Evolutionary conservation across 225 moss, liverwort and hornwort genomes (phyloP).

Genomic region (Bryum argenteum): DNA sequence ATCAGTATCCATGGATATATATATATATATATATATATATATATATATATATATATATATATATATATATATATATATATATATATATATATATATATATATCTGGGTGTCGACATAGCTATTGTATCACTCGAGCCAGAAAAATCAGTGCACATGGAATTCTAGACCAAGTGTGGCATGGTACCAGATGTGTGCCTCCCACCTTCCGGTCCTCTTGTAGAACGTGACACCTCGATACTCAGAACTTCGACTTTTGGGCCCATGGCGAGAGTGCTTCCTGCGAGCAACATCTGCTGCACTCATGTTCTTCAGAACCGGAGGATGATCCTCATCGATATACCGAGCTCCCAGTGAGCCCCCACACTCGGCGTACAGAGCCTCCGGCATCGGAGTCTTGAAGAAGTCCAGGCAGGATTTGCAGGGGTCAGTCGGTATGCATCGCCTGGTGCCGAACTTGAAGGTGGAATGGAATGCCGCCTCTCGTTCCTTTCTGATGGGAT

Average conservation of each 20-base stretch:
- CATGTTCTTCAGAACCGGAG: slow-evolving; percentile 16
- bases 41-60: too few species aligned
- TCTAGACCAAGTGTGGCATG: too few species aligned
- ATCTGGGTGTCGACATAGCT: too few species aligned
- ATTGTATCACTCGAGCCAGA: too few species aligned
- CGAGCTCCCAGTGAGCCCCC: background rate
- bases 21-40: too few species aligned
- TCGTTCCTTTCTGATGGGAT: background rate
- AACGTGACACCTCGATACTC: slow-evolving; percentile 42
- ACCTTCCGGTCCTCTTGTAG: slow-evolving; percentile 48
- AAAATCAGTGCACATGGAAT: background rate
- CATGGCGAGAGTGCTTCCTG: slow-evolving; percentile 19
- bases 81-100: too few species aligned
- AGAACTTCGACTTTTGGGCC: slow-evolving; percentile 40
- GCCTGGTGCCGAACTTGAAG: background rate
- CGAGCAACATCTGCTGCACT: background rate
- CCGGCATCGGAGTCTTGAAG: background rate
- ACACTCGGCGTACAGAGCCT: background rate
- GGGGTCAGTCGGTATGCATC: slow-evolving; percentile 5
- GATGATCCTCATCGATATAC: background rate
- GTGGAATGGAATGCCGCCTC: background rate
- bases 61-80: too few species aligned
- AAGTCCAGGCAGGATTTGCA: slow-evolving; percentile 23
- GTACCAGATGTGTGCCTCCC: slow-evolving; percentile 75
- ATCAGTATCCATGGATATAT: too few species aligned